A percentile compares a stretch with the other conserved stretches of the same genome.
Conservation (phyloP, 805 yeast species). For the Candida orba region DNA sequence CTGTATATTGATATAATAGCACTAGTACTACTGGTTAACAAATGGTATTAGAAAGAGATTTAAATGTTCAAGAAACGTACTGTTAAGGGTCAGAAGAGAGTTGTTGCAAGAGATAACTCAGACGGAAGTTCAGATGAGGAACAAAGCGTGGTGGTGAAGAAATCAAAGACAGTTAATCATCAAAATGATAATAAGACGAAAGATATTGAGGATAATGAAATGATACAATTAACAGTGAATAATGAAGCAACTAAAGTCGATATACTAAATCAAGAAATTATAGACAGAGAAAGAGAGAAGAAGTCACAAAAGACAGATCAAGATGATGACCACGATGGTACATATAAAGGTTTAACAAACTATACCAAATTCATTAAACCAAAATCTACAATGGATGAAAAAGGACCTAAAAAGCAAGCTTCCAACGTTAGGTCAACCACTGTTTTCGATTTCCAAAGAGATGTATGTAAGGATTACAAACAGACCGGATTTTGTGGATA, state of each 20-base stretch:
- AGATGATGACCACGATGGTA: conserved; percentile 5
- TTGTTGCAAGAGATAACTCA: conserved; percentile 4
- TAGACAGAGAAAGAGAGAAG: conserved; percentile 12
- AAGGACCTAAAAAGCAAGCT: conserved; percentile 34
- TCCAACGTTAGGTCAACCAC: conserved; percentile 57
- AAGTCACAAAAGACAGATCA: background rate
- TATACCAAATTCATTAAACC: conserved; percentile 23
- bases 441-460: conserved; percentile 81
- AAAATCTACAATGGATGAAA: conserved; percentile 17
- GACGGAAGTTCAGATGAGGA: background rate
- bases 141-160: conserved; percentile 9
- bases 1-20: no score
- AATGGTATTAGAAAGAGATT: background rate
- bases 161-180: conserved; percentile 4
- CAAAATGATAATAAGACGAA: background rate
- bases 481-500: conserved; percentile 95
- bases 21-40: no score
- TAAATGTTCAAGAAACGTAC: conserved; percentile 36
- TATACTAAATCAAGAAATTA: conserved; percentile 15
- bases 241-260: conserved; percentile 22
- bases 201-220: background rate
- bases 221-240: conserved; percentile 9
- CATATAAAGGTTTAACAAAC: conserved; percentile 24
- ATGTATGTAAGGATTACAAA: conserved; percentile 85
- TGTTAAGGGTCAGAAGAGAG: conserved; percentile 16